phyloP scores from a whole-genome alignment of 2,329 filamentous ascomycete genomes.

The Xylaria sp. region DNA sequence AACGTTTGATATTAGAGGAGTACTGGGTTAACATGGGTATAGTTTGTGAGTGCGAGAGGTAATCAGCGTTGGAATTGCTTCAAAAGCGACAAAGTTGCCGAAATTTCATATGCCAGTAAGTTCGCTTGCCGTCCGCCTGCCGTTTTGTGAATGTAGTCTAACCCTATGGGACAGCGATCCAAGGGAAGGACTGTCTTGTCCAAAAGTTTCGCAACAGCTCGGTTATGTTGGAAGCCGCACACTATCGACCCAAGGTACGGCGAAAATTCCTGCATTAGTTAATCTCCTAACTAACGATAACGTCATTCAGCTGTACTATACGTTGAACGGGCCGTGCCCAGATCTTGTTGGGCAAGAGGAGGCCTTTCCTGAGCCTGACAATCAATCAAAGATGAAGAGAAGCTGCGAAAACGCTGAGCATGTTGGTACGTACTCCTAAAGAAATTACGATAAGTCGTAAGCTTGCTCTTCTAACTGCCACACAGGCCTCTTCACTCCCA shows the following conservation, averaged over 20 bases:
- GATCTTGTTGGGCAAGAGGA: slow-evolving; percentile 72
- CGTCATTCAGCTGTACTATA: slow-evolving; percentile 56
- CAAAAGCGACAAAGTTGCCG: slow-evolving; percentile 82
- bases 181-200: slow-evolving; percentile 87
- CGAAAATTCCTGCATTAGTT: background rate
- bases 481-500: slow-evolving; percentile 78
- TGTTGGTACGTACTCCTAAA: slow-evolving; percentile 64
- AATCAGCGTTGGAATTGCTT: slow-evolving; percentile 81
- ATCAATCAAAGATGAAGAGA: slow-evolving; percentile 84
- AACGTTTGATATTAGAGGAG: background rate
- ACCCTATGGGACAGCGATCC: slow-evolving; percentile 67
- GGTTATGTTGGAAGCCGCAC: slow-evolving; percentile 85
- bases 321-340: slow-evolving; percentile 53
- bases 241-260: slow-evolving; percentile 81
- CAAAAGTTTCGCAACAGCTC: slow-evolving; percentile 97
- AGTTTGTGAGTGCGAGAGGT: slow-evolving; percentile 74
- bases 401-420: slow-evolving; percentile 87
- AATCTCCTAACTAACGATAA: slow-evolving; percentile 13
- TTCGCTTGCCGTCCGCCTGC: slow-evolving; percentile 25
- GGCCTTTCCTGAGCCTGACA: slow-evolving; percentile 78
- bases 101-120: slow-evolving; percentile 94
- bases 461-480: slow-evolving; percentile 18
- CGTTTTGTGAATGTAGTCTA: slow-evolving; percentile 28
- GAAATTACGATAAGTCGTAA: background rate
- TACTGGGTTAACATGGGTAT: slow-evolving; percentile 7